These are phyloP conservation scores for Tylopilus felleus DNA, from an alignment of 768 basidiomycete genomes.

Conservation along the genomic window DNA sequence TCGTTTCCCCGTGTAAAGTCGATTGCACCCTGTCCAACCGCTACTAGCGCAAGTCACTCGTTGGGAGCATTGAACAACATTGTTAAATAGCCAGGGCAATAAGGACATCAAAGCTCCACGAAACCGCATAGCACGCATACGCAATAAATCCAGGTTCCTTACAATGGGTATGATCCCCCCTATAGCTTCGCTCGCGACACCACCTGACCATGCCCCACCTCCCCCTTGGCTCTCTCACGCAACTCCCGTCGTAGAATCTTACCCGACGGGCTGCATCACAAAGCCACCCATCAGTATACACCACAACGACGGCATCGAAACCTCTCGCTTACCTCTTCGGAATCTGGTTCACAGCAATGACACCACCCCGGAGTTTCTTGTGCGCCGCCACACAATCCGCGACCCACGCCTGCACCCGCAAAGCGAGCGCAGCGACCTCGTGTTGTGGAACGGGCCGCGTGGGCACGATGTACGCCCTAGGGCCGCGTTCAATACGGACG, in stretches of 20 bases:
- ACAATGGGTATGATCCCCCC: background rate
- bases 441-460: slow-evolving; percentile 18
- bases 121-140: too few species aligned
- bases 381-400: slow-evolving; percentile 65
- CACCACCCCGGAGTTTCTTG: slow-evolving; percentile 75
- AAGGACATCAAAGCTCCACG: too few species aligned
- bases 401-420: slow-evolving; percentile 64
- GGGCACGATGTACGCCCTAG: slow-evolving; percentile 57
- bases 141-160: too few species aligned
- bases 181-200: slow-evolving; percentile 11
- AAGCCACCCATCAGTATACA: background rate
- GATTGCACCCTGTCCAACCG: too few species aligned
- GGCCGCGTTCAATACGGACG: background rate
- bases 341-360: slow-evolving; percentile 52
- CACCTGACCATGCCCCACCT: slow-evolving; percentile 34
- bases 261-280: slow-evolving; percentile 61
- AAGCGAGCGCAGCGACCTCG: slow-evolving; percentile 34
- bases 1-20: too few species aligned
- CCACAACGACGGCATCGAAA: background rate
- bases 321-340: slow-evolving; percentile 28
- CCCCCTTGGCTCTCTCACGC: slow-evolving; percentile 61
- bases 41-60: too few species aligned
- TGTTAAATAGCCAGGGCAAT: too few species aligned
- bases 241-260: slow-evolving; percentile 84
- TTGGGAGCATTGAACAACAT: too few species aligned